phyloP scores from a whole-genome alignment of 75 land plant genomes.

The Larix kaempferi region DNA sequence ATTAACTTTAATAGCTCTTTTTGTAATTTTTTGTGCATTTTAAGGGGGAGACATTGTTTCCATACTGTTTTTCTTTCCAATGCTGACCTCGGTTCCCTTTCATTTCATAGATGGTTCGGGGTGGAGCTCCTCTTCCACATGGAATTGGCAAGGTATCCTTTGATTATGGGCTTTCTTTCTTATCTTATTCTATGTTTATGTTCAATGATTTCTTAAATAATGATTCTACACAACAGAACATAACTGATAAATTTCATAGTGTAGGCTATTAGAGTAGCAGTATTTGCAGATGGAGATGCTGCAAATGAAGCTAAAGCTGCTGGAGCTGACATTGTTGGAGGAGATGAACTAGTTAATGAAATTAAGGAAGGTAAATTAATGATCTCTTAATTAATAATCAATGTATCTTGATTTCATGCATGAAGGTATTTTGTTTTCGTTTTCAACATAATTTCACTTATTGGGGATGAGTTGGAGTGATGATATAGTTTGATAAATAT shows the following conservation, averaged over 20 bases:
- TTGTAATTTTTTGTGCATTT: too few relatives aligned
- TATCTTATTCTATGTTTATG: not conserved
- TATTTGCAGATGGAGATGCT: slow-evolving; percentile 89
- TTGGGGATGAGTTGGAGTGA: not conserved
- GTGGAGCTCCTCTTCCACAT: slow-evolving; percentile 76
- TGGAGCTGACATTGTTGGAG: slow-evolving; percentile 96
- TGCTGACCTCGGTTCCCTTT: not conserved
- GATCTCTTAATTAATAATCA: not conserved
- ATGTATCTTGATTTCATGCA: not conserved
- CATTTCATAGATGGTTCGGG: slow-evolving; percentile 70
- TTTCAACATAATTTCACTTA: not conserved
- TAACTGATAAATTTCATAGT: not conserved
- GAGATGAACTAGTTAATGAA: slow-evolving; percentile 69
- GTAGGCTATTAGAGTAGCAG: slow-evolving; percentile 81
- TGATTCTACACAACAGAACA: not conserved
- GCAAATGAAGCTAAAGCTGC: slow-evolving; percentile 92
- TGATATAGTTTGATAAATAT: not conserved
- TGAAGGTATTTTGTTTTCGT: slow-evolving; percentile 1
- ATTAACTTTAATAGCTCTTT: not conserved
- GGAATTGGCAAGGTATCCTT: slow-evolving; percentile 81
- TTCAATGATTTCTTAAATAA: not conserved
- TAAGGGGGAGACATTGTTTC: too few relatives aligned
- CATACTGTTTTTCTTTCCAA: too few relatives aligned
- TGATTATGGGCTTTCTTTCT: not conserved
- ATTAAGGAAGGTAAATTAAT: slow-evolving; percentile 58